phyloP scores from a whole-genome alignment of 371 early-diverging fungal species.

The Rhizopus stolonifer region DNA sequence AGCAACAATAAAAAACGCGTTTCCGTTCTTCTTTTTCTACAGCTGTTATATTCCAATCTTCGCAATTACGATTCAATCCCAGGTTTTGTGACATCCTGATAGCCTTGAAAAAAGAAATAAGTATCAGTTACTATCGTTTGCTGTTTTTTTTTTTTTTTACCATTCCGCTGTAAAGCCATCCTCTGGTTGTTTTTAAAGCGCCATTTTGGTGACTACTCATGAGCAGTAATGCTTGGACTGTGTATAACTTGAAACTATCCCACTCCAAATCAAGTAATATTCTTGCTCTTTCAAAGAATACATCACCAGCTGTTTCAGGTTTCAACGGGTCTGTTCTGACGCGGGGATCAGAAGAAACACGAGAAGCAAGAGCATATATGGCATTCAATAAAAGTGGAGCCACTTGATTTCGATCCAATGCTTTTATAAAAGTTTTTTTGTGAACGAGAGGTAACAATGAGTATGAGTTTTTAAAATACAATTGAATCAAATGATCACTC shows the following conservation, averaged over 20 bases:
- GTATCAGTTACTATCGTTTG: background rate
- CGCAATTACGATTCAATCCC: slow-evolving; percentile 59
- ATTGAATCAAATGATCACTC: slow-evolving; percentile 61
- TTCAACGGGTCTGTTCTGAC: slow-evolving; percentile 33
- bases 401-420: slow-evolving; percentile 20
- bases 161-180: slow-evolving; percentile 54
- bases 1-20: slow-evolving; percentile 62
- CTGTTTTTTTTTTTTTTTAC: slow-evolving; percentile 17
- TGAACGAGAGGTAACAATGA: slow-evolving; percentile 69
- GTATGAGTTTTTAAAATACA: slow-evolving; percentile 69
- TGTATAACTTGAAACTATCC: slow-evolving; percentile 40
- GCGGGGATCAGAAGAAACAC: slow-evolving; percentile 40
- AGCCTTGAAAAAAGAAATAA: slow-evolving; percentile 33
- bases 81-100: slow-evolving; percentile 64
- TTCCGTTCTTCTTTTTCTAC: slow-evolving; percentile 57
- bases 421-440: slow-evolving; percentile 60
- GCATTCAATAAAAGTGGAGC: slow-evolving; percentile 53
- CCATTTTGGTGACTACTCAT: slow-evolving; percentile 53
- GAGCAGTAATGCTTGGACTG: slow-evolving; percentile 43
- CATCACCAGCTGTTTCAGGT: slow-evolving; percentile 47
- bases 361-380: slow-evolving; percentile 47
- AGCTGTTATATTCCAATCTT: slow-evolving; percentile 48
- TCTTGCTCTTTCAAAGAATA: slow-evolving; percentile 48
- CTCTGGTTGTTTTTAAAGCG: slow-evolving; percentile 41
- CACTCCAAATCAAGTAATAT: slow-evolving; percentile 42